Base-by-base conservation (phyloP, 1,139 yeast species). In the Lodderomyces margitis region DNA sequence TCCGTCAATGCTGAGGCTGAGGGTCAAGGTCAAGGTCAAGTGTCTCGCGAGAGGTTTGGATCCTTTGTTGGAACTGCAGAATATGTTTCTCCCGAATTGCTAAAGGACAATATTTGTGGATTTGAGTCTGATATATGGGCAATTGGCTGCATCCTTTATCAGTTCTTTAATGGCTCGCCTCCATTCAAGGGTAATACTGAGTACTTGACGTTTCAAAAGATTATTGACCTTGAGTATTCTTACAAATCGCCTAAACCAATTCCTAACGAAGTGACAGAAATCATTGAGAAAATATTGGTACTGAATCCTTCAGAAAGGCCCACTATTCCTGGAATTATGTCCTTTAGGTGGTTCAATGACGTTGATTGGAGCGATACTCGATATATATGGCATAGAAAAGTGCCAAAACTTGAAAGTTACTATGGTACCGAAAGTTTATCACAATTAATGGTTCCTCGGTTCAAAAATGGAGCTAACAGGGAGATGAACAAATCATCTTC, bases 101-200 rank as follows among this genome's bases (percentile, higher is more conserved):
- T 94, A 47, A 83, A 84, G 48, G 83, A 85, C 52, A 92, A 91
- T 57, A 74, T 77, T 21, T 86, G 94, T 48, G 97, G 96, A 21
- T 86, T 83, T 55, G 81, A 88, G 40, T 81, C 95, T 37, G 99
- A 94, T 61, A 73, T 92, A 9, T 94, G 99, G 99, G 97, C 98
- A 0, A 74, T 88, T 50, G 99, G 97, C 1, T 94, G 98, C 63
- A 86, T 94, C 14, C 62, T 94, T 16, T 94, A 80, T 62, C 98
- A 94, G 62, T 81, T 94, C 78, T 84, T 94, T 52, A 88, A 95
- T 17, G 98, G 98, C 1, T 77, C 78, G 41, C 98, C 98, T 1
- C 98, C 99, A 9, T 94, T 94, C 66, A 92, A 91, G 58, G 98
- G 96, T 0, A 71, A 85, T n/a, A 92, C 95, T 42, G 98, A 94